Conservation (phyloP, 495 filamentous ascomycete genomes). For the Letharia columbiana region DNA sequence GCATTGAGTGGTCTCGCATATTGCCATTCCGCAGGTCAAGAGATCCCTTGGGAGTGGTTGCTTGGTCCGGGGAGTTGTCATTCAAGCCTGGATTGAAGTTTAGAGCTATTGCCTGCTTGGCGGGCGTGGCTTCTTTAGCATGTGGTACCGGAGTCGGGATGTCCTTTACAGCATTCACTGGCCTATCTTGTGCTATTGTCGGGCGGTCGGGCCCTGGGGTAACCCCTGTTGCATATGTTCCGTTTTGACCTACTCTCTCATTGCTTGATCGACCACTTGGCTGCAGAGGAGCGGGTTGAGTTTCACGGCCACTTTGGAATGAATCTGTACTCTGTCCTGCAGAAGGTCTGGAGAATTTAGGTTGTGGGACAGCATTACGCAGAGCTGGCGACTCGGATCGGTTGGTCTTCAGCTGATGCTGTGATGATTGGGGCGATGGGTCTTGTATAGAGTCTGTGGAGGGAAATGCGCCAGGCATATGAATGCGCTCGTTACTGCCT, state of each 20-base stretch:
- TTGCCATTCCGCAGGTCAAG: slow-evolving; percentile 4
- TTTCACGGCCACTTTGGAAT: slow-evolving; percentile 42
- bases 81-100: slow-evolving; percentile 4
- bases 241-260: slow-evolving; percentile 22
- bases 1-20: neutral
- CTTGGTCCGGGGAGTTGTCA: neutral
- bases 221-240: slow-evolving; percentile 11
- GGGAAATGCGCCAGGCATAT: slow-evolving; percentile 25
- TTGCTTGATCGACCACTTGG: slow-evolving; percentile 22
- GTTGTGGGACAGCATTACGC: neutral
- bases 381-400: slow-evolving; percentile 33
- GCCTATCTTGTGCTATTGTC: slow-evolving; percentile 10
- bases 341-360: slow-evolving; percentile 38
- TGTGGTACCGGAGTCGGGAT: neutral
- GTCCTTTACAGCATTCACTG: slow-evolving; percentile 18
- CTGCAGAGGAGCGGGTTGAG: slow-evolving; percentile 6
- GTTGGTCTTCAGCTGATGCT: slow-evolving; percentile 26
- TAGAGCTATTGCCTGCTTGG: neutral
- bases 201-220: neutral
- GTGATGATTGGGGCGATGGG: slow-evolving; percentile 25
- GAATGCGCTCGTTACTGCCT: slow-evolving; percentile 24
- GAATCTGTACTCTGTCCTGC: slow-evolving; percentile 48
- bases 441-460: slow-evolving; percentile 25
- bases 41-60: neutral
- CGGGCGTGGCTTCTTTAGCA: neutral